Conservation (phyloP, 2,329 filamentous ascomycete species). For the Fusarium luffae region DNA sequence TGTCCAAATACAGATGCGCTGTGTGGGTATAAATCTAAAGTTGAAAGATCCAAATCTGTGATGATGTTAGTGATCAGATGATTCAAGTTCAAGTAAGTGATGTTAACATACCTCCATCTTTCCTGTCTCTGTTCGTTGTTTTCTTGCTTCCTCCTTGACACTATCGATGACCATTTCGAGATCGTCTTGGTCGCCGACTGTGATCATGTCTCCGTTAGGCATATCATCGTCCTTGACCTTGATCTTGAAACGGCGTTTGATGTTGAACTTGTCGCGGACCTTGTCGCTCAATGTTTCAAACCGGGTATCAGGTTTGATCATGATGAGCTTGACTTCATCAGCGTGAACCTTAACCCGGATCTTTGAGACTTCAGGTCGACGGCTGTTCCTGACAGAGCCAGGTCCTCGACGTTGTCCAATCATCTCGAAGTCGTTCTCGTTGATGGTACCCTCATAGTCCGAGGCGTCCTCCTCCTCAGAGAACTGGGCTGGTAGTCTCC, state of each 20-base stretch:
- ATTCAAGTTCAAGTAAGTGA: not conserved
- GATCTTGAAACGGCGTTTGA: conserved; percentile 84
- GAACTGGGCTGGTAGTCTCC: conserved; percentile 65
- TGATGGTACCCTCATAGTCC: conserved; percentile 72
- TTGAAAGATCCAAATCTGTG: conserved; percentile 61
- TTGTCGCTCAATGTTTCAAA: conserved; percentile 82
- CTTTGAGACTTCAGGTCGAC: conserved; percentile 75
- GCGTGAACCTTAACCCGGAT: conserved; percentile 93
- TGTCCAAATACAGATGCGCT: conserved; percentile 39
- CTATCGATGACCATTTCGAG: conserved; percentile 85
- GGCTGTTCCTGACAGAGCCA: conserved; percentile 64
- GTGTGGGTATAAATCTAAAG: conserved; percentile 50
- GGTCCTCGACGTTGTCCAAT: conserved; percentile 64
- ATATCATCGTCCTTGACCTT: conserved; percentile 85
- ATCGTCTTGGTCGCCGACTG: conserved; percentile 96
- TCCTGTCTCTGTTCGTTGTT: conserved; percentile 82
- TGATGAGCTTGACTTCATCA: conserved; percentile 92
- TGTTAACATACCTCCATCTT: conserved; percentile 87
- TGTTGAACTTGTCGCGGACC: conserved; percentile 87
- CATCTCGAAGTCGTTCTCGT: conserved; percentile 85
- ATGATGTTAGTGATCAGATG: conserved; percentile 39
- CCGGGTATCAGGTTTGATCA: conserved; percentile 78
- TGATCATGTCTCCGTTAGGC: conserved; percentile 89
- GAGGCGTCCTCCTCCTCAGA: conserved; percentile 86
- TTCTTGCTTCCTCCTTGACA: conserved; percentile 74